Evolutionary conservation across 176 grass and related monocot genomes (phyloP), one percentile per base, ranked within the genome.

Genomic region (Puccinellia tenuiflora): DNA sequence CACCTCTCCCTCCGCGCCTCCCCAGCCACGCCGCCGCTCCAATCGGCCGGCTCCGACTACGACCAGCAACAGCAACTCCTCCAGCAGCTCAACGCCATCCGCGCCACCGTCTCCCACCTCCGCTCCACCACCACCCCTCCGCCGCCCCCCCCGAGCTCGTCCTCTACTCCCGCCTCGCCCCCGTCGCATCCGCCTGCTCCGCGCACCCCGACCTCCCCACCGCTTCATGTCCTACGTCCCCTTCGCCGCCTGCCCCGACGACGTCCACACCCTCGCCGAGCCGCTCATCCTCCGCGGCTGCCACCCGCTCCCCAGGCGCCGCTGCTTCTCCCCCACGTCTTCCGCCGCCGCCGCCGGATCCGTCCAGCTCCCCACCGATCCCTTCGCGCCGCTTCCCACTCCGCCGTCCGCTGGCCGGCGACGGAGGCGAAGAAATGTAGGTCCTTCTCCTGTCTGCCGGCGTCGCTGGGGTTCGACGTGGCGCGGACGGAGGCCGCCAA

Each of bases 271-370:
- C 80, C 48, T 94, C 33, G 92, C 84, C 33, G 92, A 94, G 88
- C 86, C 92, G n/a, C 89, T 94, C 84, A 81, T 94, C 72, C 92
- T 91, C 86, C 92, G 89, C 86, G 92, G 92, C 43, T 94, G 92
- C 90, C 90, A 89, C 68, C 86, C 90, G 24, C 90, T 92, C 21
- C 90, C 90, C 39, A 87, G 90, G 47, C 90, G 90, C 75, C 45
- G 90, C 48, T 90, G 86, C 88, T 86, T 97, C 86, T 77, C 90
- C 17, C 90, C 86, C 7, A 94, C 89, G 25, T 74, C 90, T n/a
- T n/a, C n/a, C 0, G 8, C 90, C 21, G 67, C 84, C 31, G 81
- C 90, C 9, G 33, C 33, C 33, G 63, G 70, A 73, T 37, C 86
- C 59, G 38, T 77, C n/a, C 78, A 69, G 52, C 85, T 79, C 80